phyloP scores from a whole-genome alignment of 2,329 filamentous ascomycete species.

The Trichoderma semiorbis region DNA sequence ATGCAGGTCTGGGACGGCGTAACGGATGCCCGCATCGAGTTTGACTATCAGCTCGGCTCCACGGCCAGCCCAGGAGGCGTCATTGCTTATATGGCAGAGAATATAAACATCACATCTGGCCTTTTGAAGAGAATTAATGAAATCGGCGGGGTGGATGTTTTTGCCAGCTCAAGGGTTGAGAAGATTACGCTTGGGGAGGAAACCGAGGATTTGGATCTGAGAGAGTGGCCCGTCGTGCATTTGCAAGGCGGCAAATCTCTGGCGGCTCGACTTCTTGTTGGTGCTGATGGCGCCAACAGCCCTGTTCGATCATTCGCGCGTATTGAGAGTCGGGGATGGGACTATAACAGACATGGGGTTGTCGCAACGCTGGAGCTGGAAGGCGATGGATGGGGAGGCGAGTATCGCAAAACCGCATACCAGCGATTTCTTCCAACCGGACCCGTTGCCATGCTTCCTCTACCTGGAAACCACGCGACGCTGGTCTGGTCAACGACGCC shows the following conservation, averaged over 20 bases:
- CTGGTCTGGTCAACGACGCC: constrained; percentile 95
- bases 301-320: constrained; percentile 86
- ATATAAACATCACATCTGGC: constrained; percentile 79
- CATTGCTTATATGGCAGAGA: constrained; percentile 97
- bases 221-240: constrained; percentile 81
- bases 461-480: constrained; percentile 78
- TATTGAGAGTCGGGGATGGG: constrained; percentile 85
- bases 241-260: constrained; percentile 66
- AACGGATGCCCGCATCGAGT: constrained; percentile 80
- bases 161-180: constrained; percentile 74
- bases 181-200: constrained; percentile 73
- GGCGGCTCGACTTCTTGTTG: constrained; percentile 79
- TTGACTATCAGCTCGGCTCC: constrained; percentile 63
- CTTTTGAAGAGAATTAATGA: constrained; percentile 69
- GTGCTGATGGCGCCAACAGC: constrained; percentile 92
- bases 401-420: constrained; percentile 71
- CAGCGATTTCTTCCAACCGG: constrained; percentile 93
- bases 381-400: constrained; percentile 52
- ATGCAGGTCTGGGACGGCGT: constrained; percentile 99
- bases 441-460: constrained; percentile 83
- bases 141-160: constrained; percentile 65
- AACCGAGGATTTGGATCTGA: constrained; percentile 68
- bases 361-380: constrained; percentile 82
- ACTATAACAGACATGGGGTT: constrained; percentile 85
- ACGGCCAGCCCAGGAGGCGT: constrained; percentile 48